These are phyloP conservation scores for Plicaturopsis crispa DNA, from an alignment of 768 basidiomycete species.

Conservation along the genomic window DNA sequence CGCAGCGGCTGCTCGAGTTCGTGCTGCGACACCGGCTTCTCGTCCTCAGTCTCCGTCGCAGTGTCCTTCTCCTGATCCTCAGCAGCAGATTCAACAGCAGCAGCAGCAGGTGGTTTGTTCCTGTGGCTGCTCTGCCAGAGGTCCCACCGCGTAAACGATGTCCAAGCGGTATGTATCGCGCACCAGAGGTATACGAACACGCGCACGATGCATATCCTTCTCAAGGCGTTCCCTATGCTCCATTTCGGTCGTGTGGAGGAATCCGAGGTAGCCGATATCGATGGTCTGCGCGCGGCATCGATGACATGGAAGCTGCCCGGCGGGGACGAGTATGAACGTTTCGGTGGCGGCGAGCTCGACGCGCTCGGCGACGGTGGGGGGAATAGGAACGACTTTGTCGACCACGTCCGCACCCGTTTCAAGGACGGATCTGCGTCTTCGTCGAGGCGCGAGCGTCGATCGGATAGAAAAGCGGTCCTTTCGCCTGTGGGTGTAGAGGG, in stretches of 20 bases:
- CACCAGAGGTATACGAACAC: conserved; percentile 66
- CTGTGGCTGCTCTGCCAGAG: conserved; percentile 6
- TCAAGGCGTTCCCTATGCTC: conserved; percentile 35
- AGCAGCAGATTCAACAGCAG: conserved; percentile 19
- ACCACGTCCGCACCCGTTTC: conserved; percentile 50
- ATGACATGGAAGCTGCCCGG: conserved; percentile 26
- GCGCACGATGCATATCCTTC: conserved; percentile 65
- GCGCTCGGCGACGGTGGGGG: conserved; percentile 23
- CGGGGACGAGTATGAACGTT: conserved; percentile 61
- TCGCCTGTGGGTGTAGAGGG: conserved; percentile 47
- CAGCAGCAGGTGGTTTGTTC: conserved; percentile 15
- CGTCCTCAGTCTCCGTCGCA: conserved; percentile 24
- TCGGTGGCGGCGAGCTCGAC: conserved; percentile 30
- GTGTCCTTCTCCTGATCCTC: conserved; percentile 26
- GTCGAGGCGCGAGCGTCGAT: conserved; percentile 15
- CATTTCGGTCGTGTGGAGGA: conserved; percentile 26
- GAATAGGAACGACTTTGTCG: conserved; percentile 44
- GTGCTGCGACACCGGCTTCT: conserved; percentile 17
- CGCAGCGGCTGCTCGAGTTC: conserved; percentile 10
- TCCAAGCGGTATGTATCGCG: conserved; percentile 54
- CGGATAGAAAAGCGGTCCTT: conserved; percentile 20
- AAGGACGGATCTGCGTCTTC: conserved; percentile 21
- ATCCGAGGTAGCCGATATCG: conserved; percentile 18
- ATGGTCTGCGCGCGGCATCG: conserved; percentile 18
- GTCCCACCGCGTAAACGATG: conserved; percentile 24